Conservation (phyloP, 1,139 yeast genomes). For the Candida tropicalis region DNA sequence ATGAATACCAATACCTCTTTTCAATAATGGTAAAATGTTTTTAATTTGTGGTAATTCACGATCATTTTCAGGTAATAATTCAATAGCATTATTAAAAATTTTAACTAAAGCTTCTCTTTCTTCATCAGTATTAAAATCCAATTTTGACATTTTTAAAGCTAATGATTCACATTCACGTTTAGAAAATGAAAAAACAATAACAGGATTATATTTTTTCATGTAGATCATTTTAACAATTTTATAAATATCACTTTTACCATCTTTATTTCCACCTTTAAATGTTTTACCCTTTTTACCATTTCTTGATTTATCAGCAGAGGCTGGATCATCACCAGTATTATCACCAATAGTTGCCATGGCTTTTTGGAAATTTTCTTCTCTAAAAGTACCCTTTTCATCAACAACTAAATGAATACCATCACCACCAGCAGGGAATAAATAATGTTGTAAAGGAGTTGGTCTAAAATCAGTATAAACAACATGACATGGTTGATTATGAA, state of each 20-base stretch:
- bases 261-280: slow-evolving; percentile 87
- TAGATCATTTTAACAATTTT: slow-evolving; percentile 98
- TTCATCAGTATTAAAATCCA: slow-evolving; percentile 89
- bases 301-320: slow-evolving; percentile 52
- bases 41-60: slow-evolving; percentile 92
- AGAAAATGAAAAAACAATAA: slow-evolving; percentile 94
- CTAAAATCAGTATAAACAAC: slow-evolving; percentile 98
- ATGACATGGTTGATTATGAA: slow-evolving; percentile 95
- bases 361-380: slow-evolving; percentile 97
- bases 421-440: slow-evolving; percentile 95
- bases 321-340: slow-evolving; percentile 81
- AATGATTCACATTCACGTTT: slow-evolving; percentile 95
- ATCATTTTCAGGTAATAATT: slow-evolving; percentile 84
- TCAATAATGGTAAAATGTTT: slow-evolving; percentile 81
- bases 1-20: slow-evolving; percentile 97
- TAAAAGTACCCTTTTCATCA: slow-evolving; percentile 92
- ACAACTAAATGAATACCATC: slow-evolving; percentile 97
- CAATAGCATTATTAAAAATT: slow-evolving; percentile 87
- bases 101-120: slow-evolving; percentile 89
- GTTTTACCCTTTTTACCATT: slow-evolving; percentile 77
- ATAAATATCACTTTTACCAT: slow-evolving; percentile 87
- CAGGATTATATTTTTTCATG: slow-evolving; percentile 94
- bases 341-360: slow-evolving; percentile 95
- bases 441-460: slow-evolving; percentile 98
- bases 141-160: slow-evolving; percentile 91